phyloP scores from a whole-genome alignment of 106 monocot species.

The Ottelia alismoides region DNA sequence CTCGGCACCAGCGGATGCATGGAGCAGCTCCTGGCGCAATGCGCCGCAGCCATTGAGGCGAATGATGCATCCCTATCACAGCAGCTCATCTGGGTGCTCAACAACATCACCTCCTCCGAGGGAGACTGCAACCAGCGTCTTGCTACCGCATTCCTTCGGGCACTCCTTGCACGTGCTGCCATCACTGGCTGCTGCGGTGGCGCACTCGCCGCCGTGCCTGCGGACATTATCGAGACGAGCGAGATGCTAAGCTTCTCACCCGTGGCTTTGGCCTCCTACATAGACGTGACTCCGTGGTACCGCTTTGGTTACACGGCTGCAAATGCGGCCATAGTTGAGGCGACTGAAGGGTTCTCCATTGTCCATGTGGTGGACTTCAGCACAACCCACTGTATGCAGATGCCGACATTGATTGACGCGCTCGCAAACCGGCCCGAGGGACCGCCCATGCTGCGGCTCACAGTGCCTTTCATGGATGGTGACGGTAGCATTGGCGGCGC shows the following conservation, averaged over 20 bases:
- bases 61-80: conserved; percentile 79
- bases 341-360: conserved; percentile 52
- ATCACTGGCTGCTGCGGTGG: conserved; percentile 25
- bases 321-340: conserved; percentile 81
- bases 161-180: conserved; percentile 66
- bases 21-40: conserved; percentile 90
- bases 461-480: conserved; percentile 19
- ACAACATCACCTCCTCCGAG: conserved; percentile 87
- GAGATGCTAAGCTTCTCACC: conserved; percentile 72
- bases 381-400: conserved; percentile 95
- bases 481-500: background rate
- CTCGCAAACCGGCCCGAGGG: conserved; percentile 64
- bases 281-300: conserved; percentile 90
- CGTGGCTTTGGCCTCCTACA: conserved; percentile 56
- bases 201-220: conserved; percentile 10
- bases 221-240: conserved; percentile 8
- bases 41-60: conserved; percentile 71
- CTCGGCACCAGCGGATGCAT: conserved; percentile 52
- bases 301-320: conserved; percentile 84
- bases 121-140: conserved; percentile 88
- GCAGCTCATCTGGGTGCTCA: conserved; percentile 89
- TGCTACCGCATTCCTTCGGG: conserved; percentile 78
- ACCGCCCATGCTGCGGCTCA: conserved; percentile 57
- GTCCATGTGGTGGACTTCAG: conserved; percentile 80
- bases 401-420: conserved; percentile 86